Base-by-base conservation (phyloP, 331 rosid species). In the Acacia concinna region DNA sequence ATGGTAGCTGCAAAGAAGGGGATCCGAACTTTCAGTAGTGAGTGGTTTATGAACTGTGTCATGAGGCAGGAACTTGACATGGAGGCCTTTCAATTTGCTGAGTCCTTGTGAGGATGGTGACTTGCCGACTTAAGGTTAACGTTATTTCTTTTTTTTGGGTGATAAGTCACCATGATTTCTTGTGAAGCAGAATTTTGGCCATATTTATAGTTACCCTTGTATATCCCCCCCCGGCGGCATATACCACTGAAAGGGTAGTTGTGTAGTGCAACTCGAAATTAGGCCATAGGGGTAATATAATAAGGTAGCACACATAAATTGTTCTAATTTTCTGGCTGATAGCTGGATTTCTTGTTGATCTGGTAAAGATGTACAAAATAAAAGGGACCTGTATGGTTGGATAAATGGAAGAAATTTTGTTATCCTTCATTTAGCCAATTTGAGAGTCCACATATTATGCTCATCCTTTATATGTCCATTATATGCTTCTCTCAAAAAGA, bases 31-130 rank as follows among this genome's bases (percentile, higher is more conserved):
- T 94, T 87, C 80, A 87, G 92, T 67, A 79, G 89, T 77, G 97
- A 92, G 43, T 94, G 98, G 94, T 88, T 92, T 76, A 94, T 94
- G 94, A 88, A 86, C 74, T 94, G 98, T 86, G 85, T 92, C 78
- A 89, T 94, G 98, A 87, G 87, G 85, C 97, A 94, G 80, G 94
- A 92, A 75, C 89, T 94, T 25, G 98, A 94, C 81, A 38, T 92
- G 80, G 89, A 92, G 72, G 97, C 94, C 75, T 83, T 91, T 64
- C 94, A 92, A 74, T 94, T 89, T 85, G 92, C 92, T 3, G 92
- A 84, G 84, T 88, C 98, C 83, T 83, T 94, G 28, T 88, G 59
- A 84, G 80, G 60, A 63, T 73, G 54, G 76, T 56, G 11, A 21
- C 68, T 31, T 47, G 56, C 34, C 52, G 5, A 4, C 34, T 73